Evolutionary conservation across 768 basidiomycete species (phyloP), one percentile per base, ranked within the genome.

Genomic region (Trametes gibbosa): DNA sequence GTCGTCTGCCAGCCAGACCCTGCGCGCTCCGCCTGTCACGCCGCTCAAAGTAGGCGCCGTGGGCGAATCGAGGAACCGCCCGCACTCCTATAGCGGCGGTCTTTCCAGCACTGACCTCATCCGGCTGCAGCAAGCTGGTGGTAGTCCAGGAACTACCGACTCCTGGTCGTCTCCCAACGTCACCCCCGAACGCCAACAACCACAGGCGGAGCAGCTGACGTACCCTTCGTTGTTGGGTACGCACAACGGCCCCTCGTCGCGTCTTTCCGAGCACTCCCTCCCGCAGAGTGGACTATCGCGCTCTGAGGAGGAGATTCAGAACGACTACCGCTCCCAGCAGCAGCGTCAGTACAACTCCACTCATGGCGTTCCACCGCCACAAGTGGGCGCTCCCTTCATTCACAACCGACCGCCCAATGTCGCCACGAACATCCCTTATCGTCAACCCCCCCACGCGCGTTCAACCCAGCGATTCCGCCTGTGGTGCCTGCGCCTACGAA

Each of bases 51-150:
- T 78, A 40, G 77, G 75, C 37, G 73, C 78, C 45, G 64, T 77
- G 53, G 73, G 73, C 54, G 88, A 90, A 68, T 75, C 83, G 48
- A 87, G 88, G 70, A 90, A 89, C 69, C 82, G 89, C 53, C 89
- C 89, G 16, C 89, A 88, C 69, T 91, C 89, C 0, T 91, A 89
- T 70, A 90, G 86, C 60, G 90, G 90, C 42, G 88, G 87, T 27
- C 74, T 91, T 47, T 89, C 90, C 6, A 79, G 74, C 49, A 85
- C 87, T 47, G 89, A 92, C 64, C 76, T 91, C 56, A 84, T 85
- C 63, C 87, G 89, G 66, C 76, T 92, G 56, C 87, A 89, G 70
- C 86, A 89, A 66, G 84, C 78, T 27, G 86, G 82, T 49, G 66
- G 66, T 39, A 73, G 72, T 61, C 71, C 71, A 14, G 66, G 65